Evolutionary conservation across 2,329 filamentous ascomycete species (phyloP), one percentile per base, ranked within the genome.

Genomic region (Sporothrix pseudoabietina): DNA sequence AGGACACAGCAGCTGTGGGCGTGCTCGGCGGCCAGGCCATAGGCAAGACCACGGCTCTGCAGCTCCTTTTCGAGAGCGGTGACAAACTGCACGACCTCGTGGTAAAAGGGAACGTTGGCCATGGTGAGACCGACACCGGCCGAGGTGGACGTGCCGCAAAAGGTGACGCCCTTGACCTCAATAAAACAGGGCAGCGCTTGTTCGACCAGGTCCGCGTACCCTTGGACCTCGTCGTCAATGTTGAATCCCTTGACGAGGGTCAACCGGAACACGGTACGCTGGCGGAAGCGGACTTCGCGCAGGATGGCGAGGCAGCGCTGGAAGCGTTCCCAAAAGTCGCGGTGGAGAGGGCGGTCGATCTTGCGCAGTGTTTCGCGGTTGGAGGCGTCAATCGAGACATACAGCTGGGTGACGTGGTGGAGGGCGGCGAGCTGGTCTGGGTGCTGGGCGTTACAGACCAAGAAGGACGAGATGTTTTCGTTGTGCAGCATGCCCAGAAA

Each of bases 231-330:
- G 77, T 97, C 94, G 32, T 97, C 95, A 76, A 98, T 90, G 80
- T 99, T 98, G 87, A 99, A 98, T 3, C 94, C 95, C 84, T 98
- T 98, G 80, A 98, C 96, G 1, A 99, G 90, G 0, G 95, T 98
- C 3, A 98, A 87, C 1, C 96, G 90, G 85, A 97, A 98, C 4
- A 98, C 96, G 6, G 96, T 98, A 72, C 95, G 91, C 80, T 98
- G 95, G 72, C 90, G 87, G 84, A 93, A 91, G 55, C 95, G 89
- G 82, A 93, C 92, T 80, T 92, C 91, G 19, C 92, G 89, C 30
- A 98, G 84, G 75, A 99, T 97, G 74, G 97, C 94, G 47, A 98
- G 87, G 79, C 96, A 98, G 44, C 91, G 87, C 79, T 93, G 90
- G 87, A 98, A 98, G 5, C 96, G 90, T 83, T 98, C 94, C 96